Base-by-base conservation (phyloP, 176 grass and related monocot species). In the Elymus sibiricus region DNA sequence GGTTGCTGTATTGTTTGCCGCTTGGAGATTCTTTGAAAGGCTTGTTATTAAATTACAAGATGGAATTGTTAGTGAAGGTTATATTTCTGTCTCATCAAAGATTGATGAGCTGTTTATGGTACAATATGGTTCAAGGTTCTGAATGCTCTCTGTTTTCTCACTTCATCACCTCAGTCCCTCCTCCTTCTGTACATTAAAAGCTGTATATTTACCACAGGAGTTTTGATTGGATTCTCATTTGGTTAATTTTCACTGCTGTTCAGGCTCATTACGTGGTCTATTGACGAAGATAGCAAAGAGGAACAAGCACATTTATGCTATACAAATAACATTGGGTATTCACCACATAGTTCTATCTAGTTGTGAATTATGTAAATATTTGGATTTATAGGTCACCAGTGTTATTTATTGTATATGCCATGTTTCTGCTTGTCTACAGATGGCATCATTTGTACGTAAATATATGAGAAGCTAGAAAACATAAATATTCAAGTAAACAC, bases 91-190 rank as follows among this genome's bases (percentile, higher is more conserved):
- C 53, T 91, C 90, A n/a, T 90, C 83, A 74, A 89, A 77, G 64
- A 80, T 87, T 22, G 66, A 82, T 58, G 86, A 92, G 64, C 79
- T 83, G 19, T 95, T 89, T 87, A 78, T 83, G 74, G 56, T 92
- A 58, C 83, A 91, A 79, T 89, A 91, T 91, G 93, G 93, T 89
- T 95, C 90, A 87, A 95, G 90, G 93, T 95, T 88, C 39, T 82
- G 28, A 70, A 56, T 84, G 24, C 46, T 65, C n/a, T 80, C 0
- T 13, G 79, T 24, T 70, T 49, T 55, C 43, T 55, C 35, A 59
- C 9, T 77, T 49, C 46, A 24, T 84, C 29, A 79, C 43, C 11
- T 31, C 34, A 68, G 22, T 15, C 47, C 38, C 4, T 69, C 61
- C 64, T 80, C 34, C 31, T 79, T 27, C 56, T 79, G 19, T 78